phyloP scores from a whole-genome alignment of 116 monocot species.

The Cymodocea nodosa region DNA sequence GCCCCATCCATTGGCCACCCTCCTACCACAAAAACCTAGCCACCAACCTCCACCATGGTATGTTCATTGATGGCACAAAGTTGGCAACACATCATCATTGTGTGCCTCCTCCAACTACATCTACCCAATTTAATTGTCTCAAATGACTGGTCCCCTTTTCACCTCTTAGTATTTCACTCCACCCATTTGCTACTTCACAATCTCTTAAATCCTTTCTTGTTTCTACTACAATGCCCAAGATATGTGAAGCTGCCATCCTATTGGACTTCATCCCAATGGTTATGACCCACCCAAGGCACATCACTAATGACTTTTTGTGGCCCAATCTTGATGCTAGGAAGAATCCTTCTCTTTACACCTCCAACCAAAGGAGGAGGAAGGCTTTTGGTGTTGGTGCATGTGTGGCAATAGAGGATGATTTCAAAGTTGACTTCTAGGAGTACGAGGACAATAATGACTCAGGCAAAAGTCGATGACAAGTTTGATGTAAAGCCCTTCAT shows the following conservation, averaged over 20 bases:
- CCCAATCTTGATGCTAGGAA: constrained; percentile 6
- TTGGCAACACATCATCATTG: too few species aligned
- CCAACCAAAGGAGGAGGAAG: background rate
- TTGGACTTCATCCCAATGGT: constrained; percentile 6
- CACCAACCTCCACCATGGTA: too few species aligned
- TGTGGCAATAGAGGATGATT: constrained; percentile 19
- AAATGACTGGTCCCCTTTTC: background rate
- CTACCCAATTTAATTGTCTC: background rate
- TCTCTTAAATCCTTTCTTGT: background rate
- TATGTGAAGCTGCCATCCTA: constrained; percentile 12
- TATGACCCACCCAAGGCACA: constrained; percentile 5
- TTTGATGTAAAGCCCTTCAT: constrained; percentile 26
- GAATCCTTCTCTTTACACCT: background rate
- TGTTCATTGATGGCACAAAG: too few species aligned
- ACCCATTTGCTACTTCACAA: background rate
- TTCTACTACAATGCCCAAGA: background rate
- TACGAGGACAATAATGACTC: constrained; percentile 27
- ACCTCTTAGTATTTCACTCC: background rate
- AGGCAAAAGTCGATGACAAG: constrained; percentile 12
- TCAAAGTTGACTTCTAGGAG: constrained; percentile 36
- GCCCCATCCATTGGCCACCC: too few species aligned
- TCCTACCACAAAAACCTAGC: too few species aligned
- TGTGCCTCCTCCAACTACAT: too few species aligned
- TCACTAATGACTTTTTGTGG: constrained; percentile 29
- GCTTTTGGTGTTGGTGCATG: background rate